These are phyloP conservation scores for Hygrophorus russula DNA, from an alignment of 768 basidiomycete species.

Conservation along the genomic window DNA sequence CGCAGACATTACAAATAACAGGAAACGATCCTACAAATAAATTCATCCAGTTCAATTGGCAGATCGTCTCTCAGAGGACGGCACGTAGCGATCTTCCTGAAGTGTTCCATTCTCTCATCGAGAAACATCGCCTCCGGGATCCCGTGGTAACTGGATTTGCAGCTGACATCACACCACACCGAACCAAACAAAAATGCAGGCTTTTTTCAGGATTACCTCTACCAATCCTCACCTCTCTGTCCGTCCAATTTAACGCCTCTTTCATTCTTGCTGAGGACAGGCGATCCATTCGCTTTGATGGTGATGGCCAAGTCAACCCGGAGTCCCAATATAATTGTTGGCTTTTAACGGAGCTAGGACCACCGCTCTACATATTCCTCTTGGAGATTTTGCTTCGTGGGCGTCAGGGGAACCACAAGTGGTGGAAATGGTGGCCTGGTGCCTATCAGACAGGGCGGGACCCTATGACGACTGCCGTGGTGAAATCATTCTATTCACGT, in stretches of 20 bases:
- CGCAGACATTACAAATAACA: not conserved
- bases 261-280: slow-evolving; percentile 37
- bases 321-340: slow-evolving; percentile 32
- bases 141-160: slow-evolving; percentile 23
- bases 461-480: too few species aligned
- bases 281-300: slow-evolving; percentile 30
- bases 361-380: slow-evolving; percentile 26
- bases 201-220: slow-evolving; percentile 37
- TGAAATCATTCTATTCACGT: too few species aligned
- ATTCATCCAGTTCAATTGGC: slow-evolving; percentile 1
- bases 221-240: slow-evolving; percentile 25
- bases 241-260: slow-evolving; percentile 34
- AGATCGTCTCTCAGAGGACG: slow-evolving; percentile 4
- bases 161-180: slow-evolving; percentile 7
- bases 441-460: slow-evolving; percentile 4
- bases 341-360: slow-evolving; percentile 25
- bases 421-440: slow-evolving; percentile 24
- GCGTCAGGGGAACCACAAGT: slow-evolving; percentile 15
- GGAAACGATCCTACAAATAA: not conserved
- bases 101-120: slow-evolving; percentile 3
- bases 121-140: slow-evolving; percentile 17
- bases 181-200: slow-evolving; percentile 8
- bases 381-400: slow-evolving; percentile 19
- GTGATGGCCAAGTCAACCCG: slow-evolving; percentile 11
- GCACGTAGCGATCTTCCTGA: slow-evolving; percentile 5